Conservation (phyloP, 345 rosid species). For the rapeseed (Brassica napus) region Da-Ae NC_063450.1:41429501-41430000, state of each 20-base stretch:
- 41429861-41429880: not conserved
- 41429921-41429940: not conserved
- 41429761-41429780: slow-evolving; percentile 78
- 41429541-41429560: slow-evolving; percentile 76
- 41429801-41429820: slow-evolving; percentile 15
- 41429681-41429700: slow-evolving; percentile 29
- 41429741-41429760: slow-evolving; percentile 93
- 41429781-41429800: slow-evolving; percentile 77
- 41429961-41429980: slow-evolving; percentile 96
- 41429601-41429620: too few relatives aligned
- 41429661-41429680: not conserved
- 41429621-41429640: too few relatives aligned
- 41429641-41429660: not conserved
- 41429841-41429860: not conserved
- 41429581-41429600: not conserved
- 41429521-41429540: slow-evolving; percentile 85
- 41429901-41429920: not conserved
- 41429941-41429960: slow-evolving; percentile 27
- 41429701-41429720: slow-evolving; percentile 39
- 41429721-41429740: slow-evolving; percentile 83
- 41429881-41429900: not conserved
- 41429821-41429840: not conserved
- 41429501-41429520: slow-evolving; percentile 78
- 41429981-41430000: slow-evolving; percentile 94
- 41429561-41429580: slow-evolving; percentile 79